These are phyloP conservation scores for Daphne laureola DNA, from an alignment of 441 rosid genomes.

Conservation along the genomic window DNA sequence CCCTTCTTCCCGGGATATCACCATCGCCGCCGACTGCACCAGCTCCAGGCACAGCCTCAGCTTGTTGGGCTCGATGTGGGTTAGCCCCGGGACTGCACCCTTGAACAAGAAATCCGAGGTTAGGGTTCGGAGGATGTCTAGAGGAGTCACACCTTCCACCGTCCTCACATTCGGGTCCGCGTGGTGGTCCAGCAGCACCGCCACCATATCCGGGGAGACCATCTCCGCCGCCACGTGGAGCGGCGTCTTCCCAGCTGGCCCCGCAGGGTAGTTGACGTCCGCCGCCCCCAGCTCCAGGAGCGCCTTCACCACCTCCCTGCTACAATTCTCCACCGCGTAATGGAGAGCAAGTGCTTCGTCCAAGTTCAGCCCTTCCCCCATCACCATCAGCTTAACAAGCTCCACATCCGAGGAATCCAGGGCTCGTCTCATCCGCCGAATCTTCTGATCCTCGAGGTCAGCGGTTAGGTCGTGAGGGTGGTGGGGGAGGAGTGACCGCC, in stretches of 20 bases:
- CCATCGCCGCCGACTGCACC: constrained; percentile 94
- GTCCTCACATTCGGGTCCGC: constrained; percentile 93
- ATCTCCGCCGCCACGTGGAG: constrained; percentile 93
- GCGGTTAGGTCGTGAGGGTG: constrained; percentile 61
- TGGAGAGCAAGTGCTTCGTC: constrained; percentile 91
- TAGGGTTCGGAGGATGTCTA: constrained; percentile 85
- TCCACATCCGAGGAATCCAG: constrained; percentile 94
- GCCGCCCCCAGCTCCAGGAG: constrained; percentile 96
- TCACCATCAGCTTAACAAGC: constrained; percentile 93
- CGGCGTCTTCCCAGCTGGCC: constrained; percentile 82
- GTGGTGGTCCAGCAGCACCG: constrained; percentile 90
- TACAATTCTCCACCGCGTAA: constrained; percentile 92
- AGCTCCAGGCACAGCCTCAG: constrained; percentile 93
- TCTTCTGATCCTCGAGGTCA: constrained; percentile 89
- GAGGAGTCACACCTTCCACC: constrained; percentile 86
- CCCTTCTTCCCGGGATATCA: constrained; percentile 93
- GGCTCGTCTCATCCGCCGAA: constrained; percentile 87
- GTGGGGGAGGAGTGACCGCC: constrained; percentile 54
- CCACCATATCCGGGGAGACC: constrained; percentile 99
- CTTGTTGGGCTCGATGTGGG: constrained; percentile 92
- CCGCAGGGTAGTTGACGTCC: constrained; percentile 88
- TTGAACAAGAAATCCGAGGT: constrained; percentile 98
- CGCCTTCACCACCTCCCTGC: constrained; percentile 94
- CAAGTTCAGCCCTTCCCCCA: constrained; percentile 96
- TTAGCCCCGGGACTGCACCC: constrained; percentile 92